Conservation (phyloP, 2,329 filamentous ascomycete species). For the Xylaria sp. region DNA sequence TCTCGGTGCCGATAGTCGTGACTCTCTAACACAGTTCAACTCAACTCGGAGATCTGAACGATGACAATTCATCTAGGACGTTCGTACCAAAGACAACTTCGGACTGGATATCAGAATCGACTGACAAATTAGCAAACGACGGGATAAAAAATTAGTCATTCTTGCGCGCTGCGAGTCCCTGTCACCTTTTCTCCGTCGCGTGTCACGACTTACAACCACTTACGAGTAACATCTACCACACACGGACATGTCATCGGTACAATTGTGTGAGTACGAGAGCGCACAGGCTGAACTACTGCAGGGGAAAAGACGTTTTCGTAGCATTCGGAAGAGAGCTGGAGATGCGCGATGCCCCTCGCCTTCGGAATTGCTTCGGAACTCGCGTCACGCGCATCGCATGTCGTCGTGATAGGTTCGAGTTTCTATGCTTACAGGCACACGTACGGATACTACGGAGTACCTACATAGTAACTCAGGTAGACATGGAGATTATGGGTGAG, state of each 20-base stretch:
- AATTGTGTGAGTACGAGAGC: background rate
- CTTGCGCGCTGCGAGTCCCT: background rate
- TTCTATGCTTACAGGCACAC: background rate
- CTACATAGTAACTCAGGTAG: too few species aligned
- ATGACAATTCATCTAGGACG: background rate
- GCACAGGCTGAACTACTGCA: conserved; percentile 8
- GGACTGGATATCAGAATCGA: background rate
- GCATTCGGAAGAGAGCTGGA: conserved; percentile 5
- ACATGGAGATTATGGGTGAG: background rate
- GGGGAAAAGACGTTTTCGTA: conserved; percentile 6
- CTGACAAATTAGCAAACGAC: background rate
- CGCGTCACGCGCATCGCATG: background rate
- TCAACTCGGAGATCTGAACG: background rate
- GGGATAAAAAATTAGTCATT: background rate
- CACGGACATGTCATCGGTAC: background rate
- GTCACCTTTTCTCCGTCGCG: background rate
- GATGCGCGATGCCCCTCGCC: background rate
- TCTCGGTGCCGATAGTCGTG: background rate
- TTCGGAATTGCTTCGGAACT: background rate
- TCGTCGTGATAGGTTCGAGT: background rate
- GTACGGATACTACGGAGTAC: too few species aligned
- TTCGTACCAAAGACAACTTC: background rate
- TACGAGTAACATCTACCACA: background rate
- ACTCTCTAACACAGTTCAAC: background rate
- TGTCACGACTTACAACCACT: background rate